Base-by-base conservation (phyloP, 768 basidiomycete genomes). In the Tricholoma hemisulphureum region DNA sequence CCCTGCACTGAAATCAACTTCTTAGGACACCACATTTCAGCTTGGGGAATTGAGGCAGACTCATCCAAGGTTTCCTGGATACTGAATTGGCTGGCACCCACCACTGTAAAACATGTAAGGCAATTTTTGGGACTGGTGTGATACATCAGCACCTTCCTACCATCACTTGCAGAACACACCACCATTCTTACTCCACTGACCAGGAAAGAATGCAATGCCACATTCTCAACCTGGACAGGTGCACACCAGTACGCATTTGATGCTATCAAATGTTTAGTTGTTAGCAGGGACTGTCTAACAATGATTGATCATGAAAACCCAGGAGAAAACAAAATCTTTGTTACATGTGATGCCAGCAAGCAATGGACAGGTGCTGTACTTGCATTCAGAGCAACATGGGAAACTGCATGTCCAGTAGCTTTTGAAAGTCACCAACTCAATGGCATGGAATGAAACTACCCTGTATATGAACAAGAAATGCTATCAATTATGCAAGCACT, bases 261-360 rank as follows among this genome's bases (percentile, higher is more conserved):
- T 24, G 1, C 72, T 66, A 52, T 58, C 62, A 8, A 58, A 62
- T 0, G n/a, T 32, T 28, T 57, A 1, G 67, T 75, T 7, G 11
- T 62, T 0, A 39, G 70, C 10, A 69, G 68, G 66, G 65, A 69
- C 0, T 23, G 29, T 1, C 69, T 69, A 1, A 54, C 28, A 0
- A 60, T 58, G 0, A 63, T 68, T 10, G 65, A 72, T 0, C 61
- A 63, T 2, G n/a, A n/a, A n/a, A n/a, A n/a, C n/a, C n/a, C n/a
- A n/a, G n/a, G n/a, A n/a, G n/a, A n/a, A n/a, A n/a, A 46, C 57
- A 0, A 71, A 72, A 31, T 31, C 31, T 31, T 31, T 31, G 31
- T 31, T 5, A 31, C 31, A 31, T 31, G 31, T 31, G 31, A 31
- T 31, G 31, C 31, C 6, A 31, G 31, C 31, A 31, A 31, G 31